Conservation (phyloP, 768 basidiomycete genomes). For the Boletus reticulatus region DNA sequence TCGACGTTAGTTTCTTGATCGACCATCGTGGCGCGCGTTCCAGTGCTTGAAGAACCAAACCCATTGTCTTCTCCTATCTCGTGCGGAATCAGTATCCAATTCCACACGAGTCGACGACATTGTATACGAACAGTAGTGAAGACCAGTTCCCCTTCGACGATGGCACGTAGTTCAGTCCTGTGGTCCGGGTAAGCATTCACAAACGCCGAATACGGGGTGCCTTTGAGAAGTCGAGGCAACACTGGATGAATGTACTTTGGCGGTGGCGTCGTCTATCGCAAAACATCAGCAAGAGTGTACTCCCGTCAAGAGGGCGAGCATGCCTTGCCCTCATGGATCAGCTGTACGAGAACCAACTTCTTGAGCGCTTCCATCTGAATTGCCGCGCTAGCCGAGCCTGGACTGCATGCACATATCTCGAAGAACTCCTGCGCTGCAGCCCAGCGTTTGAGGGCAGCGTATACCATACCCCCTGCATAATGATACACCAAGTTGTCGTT, state of each 20-base stretch:
- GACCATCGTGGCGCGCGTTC: slow-evolving; percentile 74
- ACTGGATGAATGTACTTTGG: slow-evolving; percentile 73
- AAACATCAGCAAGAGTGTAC: neutral
- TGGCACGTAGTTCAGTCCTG: slow-evolving; percentile 39
- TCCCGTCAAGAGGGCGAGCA: neutral
- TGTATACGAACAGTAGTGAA: slow-evolving; percentile 50
- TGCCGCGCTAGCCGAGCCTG: slow-evolving; percentile 54
- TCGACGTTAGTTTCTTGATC: slow-evolving; percentile 76
- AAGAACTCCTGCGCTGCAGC: slow-evolving; percentile 71
- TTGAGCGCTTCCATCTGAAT: slow-evolving; percentile 87
- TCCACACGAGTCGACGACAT: neutral
- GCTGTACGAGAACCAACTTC: slow-evolving; percentile 75
- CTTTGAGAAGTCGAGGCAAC: slow-evolving; percentile 62
- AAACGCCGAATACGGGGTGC: slow-evolving; percentile 61
- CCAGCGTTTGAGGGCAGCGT: slow-evolving; percentile 64
- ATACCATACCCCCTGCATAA: slow-evolving; percentile 73
- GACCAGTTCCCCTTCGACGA: slow-evolving; percentile 53
- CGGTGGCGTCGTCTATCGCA: slow-evolving; percentile 37
- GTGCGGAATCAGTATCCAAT: slow-evolving; percentile 3
- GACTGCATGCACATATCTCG: slow-evolving; percentile 72
- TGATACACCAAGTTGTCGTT: slow-evolving; percentile 84
- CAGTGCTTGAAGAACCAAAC: slow-evolving; percentile 65
- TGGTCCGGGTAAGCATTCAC: slow-evolving; percentile 65
- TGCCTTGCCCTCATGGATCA: slow-evolving; percentile 77
- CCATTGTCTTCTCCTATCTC: slow-evolving; percentile 66